phyloP scores from a whole-genome alignment of 345 rosid species.

The Pistacia integerrima region DNA sequence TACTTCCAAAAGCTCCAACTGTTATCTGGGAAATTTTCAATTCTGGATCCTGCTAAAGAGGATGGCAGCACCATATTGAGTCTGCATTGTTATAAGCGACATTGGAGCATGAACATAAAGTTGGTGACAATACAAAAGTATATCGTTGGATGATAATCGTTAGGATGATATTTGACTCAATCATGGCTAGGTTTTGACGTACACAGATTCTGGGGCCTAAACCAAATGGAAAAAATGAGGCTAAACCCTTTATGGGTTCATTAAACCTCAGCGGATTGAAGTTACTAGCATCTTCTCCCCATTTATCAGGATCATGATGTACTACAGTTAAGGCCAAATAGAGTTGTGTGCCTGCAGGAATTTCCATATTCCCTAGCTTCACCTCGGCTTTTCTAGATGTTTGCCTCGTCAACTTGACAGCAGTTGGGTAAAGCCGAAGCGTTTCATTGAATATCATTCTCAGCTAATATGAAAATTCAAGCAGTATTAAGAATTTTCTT shows the following conservation, averaged over 20 bases:
- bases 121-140: constrained; percentile 50
- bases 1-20: not conserved
- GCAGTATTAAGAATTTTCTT: too few relatives aligned
- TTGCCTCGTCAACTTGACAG: constrained; percentile 51
- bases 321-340: constrained; percentile 45
- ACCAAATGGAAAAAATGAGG: constrained; percentile 50
- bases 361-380: constrained; percentile 56
- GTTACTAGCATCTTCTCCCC: constrained; percentile 72
- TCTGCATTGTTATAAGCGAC: constrained; percentile 49
- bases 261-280: constrained; percentile 61
- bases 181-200: constrained; percentile 55
- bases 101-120: constrained; percentile 74
- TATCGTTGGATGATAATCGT: constrained; percentile 57
- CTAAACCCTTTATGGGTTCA: too few relatives aligned
- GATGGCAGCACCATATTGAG: constrained; percentile 70
- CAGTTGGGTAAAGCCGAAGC: constrained; percentile 74
- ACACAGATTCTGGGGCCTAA: constrained; percentile 61
- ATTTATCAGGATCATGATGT: constrained; percentile 59
- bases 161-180: constrained; percentile 54
- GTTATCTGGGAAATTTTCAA: not conserved
- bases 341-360: constrained; percentile 69
- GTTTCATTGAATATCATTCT: constrained; percentile 67
- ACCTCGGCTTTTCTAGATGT: constrained; percentile 26
- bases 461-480: constrained; percentile 40
- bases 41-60: constrained; percentile 44